Base-by-base conservation (phyloP, 768 basidiomycete species). In the Hebeloma cylindrosporum region DNA sequence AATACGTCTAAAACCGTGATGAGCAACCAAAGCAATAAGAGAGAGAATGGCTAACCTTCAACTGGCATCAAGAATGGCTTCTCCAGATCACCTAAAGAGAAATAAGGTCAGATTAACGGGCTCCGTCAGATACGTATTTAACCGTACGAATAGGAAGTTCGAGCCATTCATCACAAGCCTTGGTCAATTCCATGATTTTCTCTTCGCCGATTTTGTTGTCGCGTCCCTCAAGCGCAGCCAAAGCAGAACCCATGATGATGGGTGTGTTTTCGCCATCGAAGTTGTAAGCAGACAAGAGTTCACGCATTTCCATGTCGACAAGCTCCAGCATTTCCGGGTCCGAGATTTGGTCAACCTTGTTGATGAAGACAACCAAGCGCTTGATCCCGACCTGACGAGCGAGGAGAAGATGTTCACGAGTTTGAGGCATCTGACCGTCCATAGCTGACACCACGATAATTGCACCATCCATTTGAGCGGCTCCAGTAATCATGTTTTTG, bases 231-330 rank as follows among this genome's bases (percentile, higher is more conserved):
- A 99, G 78, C 40, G 95, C 95, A 46, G 93, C 93, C 46, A 99
- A 74, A 45, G 96, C 96, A 14, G 93, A 94, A 33, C 96, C 96
- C 88, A 92, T 93, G 61, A 98, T 66, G 58, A 99, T 97, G n/a
- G 96, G 96, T 0, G 96, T 98, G 58, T 85, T 79, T 67, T 99
- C 96, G 42, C 96, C 96, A 58, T 99, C 96, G 53, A 88, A 99
- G 58, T 92, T 89, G 73, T 97, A 98, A 10, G 82, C 83, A 3
- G 82, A 71, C 17, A 99, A 78, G 8, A 99, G 77, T 62, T 99
- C 96, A 48, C 96, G 85, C 85, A 99, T 99, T 78, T 99, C 96
- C 94, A 99, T 98, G 58, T 99, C 96, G 49, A 99, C 96, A 48
- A 99, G 86, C 73, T 96, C 93, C 45, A 98, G 74, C 93, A 99